These are phyloP conservation scores for Coemansia sp. DNA, from an alignment of 192 early-diverging fungal species.

Conservation along the genomic window DNA sequence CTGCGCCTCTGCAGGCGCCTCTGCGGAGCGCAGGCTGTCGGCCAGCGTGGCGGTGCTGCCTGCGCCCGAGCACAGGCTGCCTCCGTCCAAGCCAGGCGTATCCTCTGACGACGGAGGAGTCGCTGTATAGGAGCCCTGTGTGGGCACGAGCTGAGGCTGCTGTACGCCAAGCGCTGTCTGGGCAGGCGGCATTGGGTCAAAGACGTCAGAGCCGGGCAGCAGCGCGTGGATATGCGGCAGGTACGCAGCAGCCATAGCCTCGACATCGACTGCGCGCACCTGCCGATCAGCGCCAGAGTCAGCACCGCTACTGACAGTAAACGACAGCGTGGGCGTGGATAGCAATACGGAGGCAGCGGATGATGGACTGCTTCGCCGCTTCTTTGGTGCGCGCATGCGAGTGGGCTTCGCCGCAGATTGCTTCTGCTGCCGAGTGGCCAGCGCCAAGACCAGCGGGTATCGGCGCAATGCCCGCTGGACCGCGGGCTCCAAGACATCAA, in stretches of 20 bases:
- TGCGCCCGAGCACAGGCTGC: too few relatives aligned
- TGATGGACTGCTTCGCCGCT: neutral
- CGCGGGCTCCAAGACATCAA: neutral
- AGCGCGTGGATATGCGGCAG: slow-evolving; percentile 25
- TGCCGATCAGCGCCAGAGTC: slow-evolving; percentile 1
- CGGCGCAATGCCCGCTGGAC: slow-evolving; percentile 3
- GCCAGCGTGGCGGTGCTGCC: slow-evolving; percentile 31
- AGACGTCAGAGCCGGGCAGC: neutral
- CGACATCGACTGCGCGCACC: slow-evolving; percentile 26
- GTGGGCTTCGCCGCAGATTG: slow-evolving; percentile 1
- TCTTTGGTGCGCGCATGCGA: slow-evolving; percentile 14
- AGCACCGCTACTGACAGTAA: slow-evolving; percentile 19
- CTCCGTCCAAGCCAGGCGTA: too few relatives aligned
- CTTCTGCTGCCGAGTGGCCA: neutral
- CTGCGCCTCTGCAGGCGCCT: slow-evolving; percentile 1
- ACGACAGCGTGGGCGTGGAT: slow-evolving; percentile 27
- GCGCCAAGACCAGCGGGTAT: slow-evolving; percentile 15
- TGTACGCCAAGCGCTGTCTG: too few relatives aligned
- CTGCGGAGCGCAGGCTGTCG: neutral
- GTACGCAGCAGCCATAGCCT: slow-evolving; percentile 36
- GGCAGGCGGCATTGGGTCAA: neutral
- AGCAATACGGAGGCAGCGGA: too few relatives aligned
- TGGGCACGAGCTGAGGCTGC: too few relatives aligned
- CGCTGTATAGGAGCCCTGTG: too few relatives aligned
- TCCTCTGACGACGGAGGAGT: too few relatives aligned